Evolutionary conservation across 495 filamentous ascomycete species (phyloP).

Genomic region (Aspergillus hancockii): DNA sequence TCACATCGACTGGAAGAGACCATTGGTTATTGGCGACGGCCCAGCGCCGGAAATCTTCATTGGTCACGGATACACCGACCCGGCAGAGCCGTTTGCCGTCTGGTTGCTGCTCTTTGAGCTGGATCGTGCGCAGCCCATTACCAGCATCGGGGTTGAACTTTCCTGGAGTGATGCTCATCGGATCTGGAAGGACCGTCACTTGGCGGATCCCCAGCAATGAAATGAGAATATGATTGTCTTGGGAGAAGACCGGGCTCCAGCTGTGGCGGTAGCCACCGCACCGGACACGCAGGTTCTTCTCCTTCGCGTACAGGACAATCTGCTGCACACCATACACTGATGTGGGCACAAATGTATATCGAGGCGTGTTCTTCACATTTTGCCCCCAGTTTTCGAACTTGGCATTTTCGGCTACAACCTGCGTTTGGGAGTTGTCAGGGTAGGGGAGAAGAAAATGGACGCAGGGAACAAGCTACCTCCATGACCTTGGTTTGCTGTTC

Average conservation of each 20-base stretch:
- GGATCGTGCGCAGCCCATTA: background rate
- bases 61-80: background rate
- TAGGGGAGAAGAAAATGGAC: no score
- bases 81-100: background rate
- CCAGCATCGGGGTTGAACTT: background rate
- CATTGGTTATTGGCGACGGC: background rate
- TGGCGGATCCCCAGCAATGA: background rate
- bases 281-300: background rate
- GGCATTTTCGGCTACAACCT: no score
- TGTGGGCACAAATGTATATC: background rate
- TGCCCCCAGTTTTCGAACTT: background rate
- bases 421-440: no score
- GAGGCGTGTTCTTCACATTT: background rate
- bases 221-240: background rate
- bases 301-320: background rate
- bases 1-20: background rate
- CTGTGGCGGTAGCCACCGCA: background rate
- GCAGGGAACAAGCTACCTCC: no score
- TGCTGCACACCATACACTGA: background rate
- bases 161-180: background rate
- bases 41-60: background rate
- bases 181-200: background rate
- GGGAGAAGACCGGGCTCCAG: background rate
- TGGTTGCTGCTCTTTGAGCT: background rate
- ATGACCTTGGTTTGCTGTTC: no score